phyloP scores from a whole-genome alignment of 164 flowering plant genomes.

The Taxillus chinensis region DNA sequence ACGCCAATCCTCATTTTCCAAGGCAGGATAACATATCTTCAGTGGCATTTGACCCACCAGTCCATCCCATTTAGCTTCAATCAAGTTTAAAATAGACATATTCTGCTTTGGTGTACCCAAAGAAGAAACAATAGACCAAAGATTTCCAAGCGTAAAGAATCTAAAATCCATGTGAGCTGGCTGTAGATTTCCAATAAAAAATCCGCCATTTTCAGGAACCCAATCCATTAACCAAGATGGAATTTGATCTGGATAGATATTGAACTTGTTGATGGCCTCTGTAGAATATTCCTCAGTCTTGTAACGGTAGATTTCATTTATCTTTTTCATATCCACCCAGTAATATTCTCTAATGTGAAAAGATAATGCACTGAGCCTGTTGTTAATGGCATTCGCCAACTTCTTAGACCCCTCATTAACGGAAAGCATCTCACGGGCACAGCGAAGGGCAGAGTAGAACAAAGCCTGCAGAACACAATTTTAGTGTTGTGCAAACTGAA shows the following conservation, averaged over 20 bases:
- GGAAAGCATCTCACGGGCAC: slow-evolving; percentile 34
- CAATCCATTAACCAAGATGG: slow-evolving; percentile 42
- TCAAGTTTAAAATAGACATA: slow-evolving; percentile 26
- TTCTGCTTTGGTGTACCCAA: slow-evolving; percentile 32
- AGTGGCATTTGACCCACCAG: slow-evolving; percentile 50
- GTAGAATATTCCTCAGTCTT: slow-evolving; percentile 43
- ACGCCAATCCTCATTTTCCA: slow-evolving; percentile 52
- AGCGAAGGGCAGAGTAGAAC: slow-evolving; percentile 34
- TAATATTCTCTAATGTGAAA: slow-evolving; percentile 40
- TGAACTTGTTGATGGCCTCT: slow-evolving; percentile 39
- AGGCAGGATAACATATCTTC: slow-evolving; percentile 50
- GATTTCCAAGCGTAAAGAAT: slow-evolving; percentile 39
- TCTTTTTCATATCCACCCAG: slow-evolving; percentile 36
- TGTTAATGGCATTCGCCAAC: slow-evolving; percentile 26
- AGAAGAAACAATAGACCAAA: slow-evolving; percentile 33
- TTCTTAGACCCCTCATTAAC: slow-evolving; percentile 31
- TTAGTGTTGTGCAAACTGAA: not conserved
- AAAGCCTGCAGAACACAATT: slow-evolving; percentile 23
- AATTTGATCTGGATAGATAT: slow-evolving; percentile 41
- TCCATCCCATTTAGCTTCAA: slow-evolving; percentile 58
- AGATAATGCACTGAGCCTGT: slow-evolving; percentile 36
- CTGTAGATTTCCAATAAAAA: slow-evolving; percentile 34
- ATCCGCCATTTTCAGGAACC: slow-evolving; percentile 37
- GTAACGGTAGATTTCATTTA: slow-evolving; percentile 43
- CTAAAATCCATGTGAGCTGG: slow-evolving; percentile 46